Conservation (phyloP, 2,329 filamentous ascomycete genomes). For the Dactylellina parvicollis region DNA sequence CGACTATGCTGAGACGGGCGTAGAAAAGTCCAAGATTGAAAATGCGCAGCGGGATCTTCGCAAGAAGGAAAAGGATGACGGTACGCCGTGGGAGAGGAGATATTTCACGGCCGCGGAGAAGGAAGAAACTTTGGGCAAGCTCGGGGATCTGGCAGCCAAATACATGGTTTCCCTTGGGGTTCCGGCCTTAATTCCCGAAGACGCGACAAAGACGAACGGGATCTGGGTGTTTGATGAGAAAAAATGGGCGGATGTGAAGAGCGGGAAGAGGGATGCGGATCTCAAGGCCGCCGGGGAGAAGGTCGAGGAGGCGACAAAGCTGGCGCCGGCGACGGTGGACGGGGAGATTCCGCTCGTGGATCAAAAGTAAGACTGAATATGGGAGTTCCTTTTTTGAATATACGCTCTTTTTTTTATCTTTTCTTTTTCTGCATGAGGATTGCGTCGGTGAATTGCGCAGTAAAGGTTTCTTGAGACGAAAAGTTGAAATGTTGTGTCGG, state of each 20-base stretch:
- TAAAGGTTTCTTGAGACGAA: no score
- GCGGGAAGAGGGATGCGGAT: constrained; percentile 22
- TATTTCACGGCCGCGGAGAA: constrained; percentile 76
- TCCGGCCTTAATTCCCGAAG: constrained; percentile 62
- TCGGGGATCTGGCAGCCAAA: constrained; percentile 62
- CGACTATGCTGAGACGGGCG: constrained; percentile 81
- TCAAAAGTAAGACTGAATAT: constrained; percentile 8
- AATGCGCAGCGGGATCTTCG: constrained; percentile 83
- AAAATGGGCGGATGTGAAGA: constrained; percentile 54
- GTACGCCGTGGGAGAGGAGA: constrained; percentile 79
- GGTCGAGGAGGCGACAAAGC: constrained; percentile 35
- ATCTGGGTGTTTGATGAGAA: constrained; percentile 74
- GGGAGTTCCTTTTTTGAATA: not conserved
- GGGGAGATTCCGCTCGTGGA: constrained; percentile 34
- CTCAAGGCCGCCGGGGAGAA: constrained; percentile 29
- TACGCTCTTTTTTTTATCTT: not conserved
- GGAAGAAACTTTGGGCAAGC: constrained; percentile 62
- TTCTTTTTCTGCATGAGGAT: not conserved
- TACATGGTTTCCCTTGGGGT: constrained; percentile 59
- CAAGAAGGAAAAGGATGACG: constrained; percentile 77
- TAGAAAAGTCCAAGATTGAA: constrained; percentile 89
- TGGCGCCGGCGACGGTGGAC: constrained; percentile 13
- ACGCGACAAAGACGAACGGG: constrained; percentile 74
- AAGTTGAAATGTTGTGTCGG: not conserved
- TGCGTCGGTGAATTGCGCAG: not conserved